Evolutionary conservation across 139 green algal genomes (phyloP), one percentile per base, ranked within the genome.

Genomic region (Eudorina sp.): DNA sequence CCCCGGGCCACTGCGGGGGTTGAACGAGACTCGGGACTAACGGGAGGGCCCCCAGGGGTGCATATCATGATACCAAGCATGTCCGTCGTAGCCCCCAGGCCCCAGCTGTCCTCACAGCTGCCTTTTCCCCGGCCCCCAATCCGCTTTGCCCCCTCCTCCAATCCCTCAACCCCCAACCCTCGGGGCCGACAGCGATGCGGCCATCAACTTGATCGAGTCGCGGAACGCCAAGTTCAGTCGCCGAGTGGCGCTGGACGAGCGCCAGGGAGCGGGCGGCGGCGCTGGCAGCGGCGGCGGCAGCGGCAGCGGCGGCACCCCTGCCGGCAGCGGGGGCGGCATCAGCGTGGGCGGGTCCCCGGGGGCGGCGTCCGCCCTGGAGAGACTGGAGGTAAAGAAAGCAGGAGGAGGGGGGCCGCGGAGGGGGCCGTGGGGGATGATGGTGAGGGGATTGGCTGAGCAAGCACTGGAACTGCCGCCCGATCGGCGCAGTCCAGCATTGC

Each of bases 301-400:
- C 29, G 18, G 53, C 66, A 8, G 48, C 2, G 27, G 53, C n/a
- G 64, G 41, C 27, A 68, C 77, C 45, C 2, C 34, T 66, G 51
- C 36, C 16, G 62, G 53, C 43, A 36, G 80, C 11, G 72, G 34
- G 23, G 86, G 25, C 5, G 31, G 68, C 21, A 46, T 19, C 60
- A 68, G 34, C 74, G n/a, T 23, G 40, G 64, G 53, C 53, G 45
- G 62, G 4, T 4, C 80, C 23, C 6, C 34, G 34, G 53, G 78
- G 23, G 3, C 53, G 46, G 41, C 60, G 34, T 41, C 45, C 34
- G 18, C 80, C 14, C 89, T 89, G 75, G 89, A 94, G 76, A 91
- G 94, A 18, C 90, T 96, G 11, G 92, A 72, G 69, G 82, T 82
- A 34, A 27, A 40, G 8, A 9, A 43, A 38, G 21, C 40, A 14